phyloP scores from a whole-genome alignment of 2,329 filamentous ascomycete genomes.

The Alternaria angustiovoidea region DNA sequence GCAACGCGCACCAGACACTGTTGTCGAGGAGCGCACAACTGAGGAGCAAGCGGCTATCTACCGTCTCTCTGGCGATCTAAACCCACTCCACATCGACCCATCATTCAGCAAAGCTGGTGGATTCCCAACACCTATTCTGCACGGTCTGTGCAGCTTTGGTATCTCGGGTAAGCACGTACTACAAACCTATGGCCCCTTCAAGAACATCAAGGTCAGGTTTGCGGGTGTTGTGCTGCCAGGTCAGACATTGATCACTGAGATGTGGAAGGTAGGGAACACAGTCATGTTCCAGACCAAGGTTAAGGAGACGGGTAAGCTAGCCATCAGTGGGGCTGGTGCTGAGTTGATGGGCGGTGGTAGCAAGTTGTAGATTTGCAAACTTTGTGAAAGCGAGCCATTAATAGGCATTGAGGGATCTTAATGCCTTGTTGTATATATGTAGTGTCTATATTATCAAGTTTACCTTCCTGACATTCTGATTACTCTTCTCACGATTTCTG shows the following conservation, averaged over 20 bases:
- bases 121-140: slow-evolving; percentile 92
- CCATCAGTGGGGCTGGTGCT: slow-evolving; percentile 80
- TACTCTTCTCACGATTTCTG: too few species aligned
- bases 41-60: slow-evolving; percentile 95
- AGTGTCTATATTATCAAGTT: slow-evolving; percentile 5
- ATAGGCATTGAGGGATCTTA: not conserved
- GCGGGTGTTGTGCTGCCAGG: slow-evolving; percentile 85
- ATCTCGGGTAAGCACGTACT: slow-evolving; percentile 90
- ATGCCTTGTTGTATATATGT: slow-evolving; percentile 9
- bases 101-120: slow-evolving; percentile 93
- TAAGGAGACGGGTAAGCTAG: slow-evolving; percentile 90
- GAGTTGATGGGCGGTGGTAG: slow-evolving; percentile 68
- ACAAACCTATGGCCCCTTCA: slow-evolving; percentile 80
- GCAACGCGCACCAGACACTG: slow-evolving; percentile 76
- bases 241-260: slow-evolving; percentile 88
- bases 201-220: slow-evolving; percentile 93
- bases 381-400: not conserved
- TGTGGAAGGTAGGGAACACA: slow-evolving; percentile 87
- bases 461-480: not conserved
- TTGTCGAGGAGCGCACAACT: slow-evolving; percentile 84
- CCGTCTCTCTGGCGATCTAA: slow-evolving; percentile 91
- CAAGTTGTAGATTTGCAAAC: slow-evolving; percentile 42
- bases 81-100: slow-evolving; percentile 96
- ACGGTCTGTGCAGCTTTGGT: slow-evolving; percentile 96
- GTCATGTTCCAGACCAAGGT: slow-evolving; percentile 88